Percentiles rank a stretch among this genome's conserved stretches.
Conservation (phyloP, 805 yeast genomes). For the Yarrowia hollandica region DNA sequence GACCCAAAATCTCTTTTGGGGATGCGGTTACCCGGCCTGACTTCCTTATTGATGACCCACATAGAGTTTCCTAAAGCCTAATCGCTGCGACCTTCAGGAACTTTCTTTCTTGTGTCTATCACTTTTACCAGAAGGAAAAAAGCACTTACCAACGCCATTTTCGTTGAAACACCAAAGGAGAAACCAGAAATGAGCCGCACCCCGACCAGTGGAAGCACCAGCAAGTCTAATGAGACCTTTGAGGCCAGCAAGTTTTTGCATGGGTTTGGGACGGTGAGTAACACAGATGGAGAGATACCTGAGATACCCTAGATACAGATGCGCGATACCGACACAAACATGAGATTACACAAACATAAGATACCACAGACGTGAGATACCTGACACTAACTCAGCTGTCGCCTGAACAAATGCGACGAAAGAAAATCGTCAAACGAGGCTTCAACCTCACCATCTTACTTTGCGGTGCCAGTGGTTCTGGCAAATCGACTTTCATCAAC, state of each 20-base stretch:
- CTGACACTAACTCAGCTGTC: slow-evolving; percentile 30
- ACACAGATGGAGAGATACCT: neutral
- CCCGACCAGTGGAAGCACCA: neutral
- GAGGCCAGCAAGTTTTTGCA: slow-evolving; percentile 18
- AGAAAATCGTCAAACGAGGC: slow-evolving; percentile 67
- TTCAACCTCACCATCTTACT: slow-evolving; percentile 53
- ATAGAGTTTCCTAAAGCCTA: slow-evolving; percentile 4
- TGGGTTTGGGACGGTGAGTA: slow-evolving; percentile 15
- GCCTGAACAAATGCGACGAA: slow-evolving; percentile 48
- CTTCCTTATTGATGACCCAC: neutral
- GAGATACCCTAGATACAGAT: too few species aligned
- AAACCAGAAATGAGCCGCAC: slow-evolving; percentile 5
- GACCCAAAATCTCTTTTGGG: slow-evolving; percentile 20
- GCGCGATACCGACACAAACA: too few species aligned
- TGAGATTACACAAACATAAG: too few species aligned
- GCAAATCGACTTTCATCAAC: slow-evolving; percentile 90
- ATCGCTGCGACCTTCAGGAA: slow-evolving; percentile 9
- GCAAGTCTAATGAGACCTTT: slow-evolving; percentile 9
- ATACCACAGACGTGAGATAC: too few species aligned
- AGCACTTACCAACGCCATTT: neutral
- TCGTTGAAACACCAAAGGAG: too few species aligned
- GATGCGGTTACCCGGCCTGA: slow-evolving; percentile 4
- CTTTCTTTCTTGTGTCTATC: neutral
- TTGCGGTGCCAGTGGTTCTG: slow-evolving; percentile 85
- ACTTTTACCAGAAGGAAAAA: neutral